phyloP scores from a whole-genome alignment of 2,329 filamentous ascomycete species.

The Cephalotrichum gorgonifer region DNA sequence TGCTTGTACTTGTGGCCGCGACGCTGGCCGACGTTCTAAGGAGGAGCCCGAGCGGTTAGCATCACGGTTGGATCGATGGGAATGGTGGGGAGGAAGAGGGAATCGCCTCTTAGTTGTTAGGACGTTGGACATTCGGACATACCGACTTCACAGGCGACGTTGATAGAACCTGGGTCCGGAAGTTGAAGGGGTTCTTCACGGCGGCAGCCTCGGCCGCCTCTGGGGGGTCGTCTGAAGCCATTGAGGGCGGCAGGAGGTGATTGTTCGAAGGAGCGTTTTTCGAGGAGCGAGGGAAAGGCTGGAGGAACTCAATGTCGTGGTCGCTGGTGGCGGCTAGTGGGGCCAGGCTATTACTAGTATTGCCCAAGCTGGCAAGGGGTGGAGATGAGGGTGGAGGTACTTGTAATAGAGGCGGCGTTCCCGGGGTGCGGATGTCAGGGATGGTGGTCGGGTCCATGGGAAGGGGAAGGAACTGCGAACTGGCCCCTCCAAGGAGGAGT shows the following conservation, averaged over 20 bases:
- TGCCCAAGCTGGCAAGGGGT: slow-evolving; percentile 28
- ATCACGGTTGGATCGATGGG: too few relatives aligned
- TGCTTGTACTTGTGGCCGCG: slow-evolving; percentile 97
- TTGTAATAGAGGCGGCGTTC: too few relatives aligned
- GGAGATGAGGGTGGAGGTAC: too few relatives aligned
- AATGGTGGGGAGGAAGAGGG: background rate
- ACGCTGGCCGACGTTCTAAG: slow-evolving; percentile 76
- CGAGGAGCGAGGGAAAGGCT: background rate
- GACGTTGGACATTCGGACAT: slow-evolving; percentile 19
- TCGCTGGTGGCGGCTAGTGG: background rate
- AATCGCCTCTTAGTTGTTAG: too few relatives aligned
- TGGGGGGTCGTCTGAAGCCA: slow-evolving; percentile 22
- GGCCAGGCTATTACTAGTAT: too few relatives aligned
- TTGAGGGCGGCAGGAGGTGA: slow-evolving; percentile 17
- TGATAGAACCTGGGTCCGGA: slow-evolving; percentile 71
- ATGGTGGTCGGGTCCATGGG: too few relatives aligned
- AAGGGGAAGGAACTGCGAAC: too few relatives aligned
- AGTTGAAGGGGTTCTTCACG: slow-evolving; percentile 69
- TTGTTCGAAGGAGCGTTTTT: background rate
- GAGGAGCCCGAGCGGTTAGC: background rate
- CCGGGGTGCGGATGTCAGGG: too few relatives aligned
- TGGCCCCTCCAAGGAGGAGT: too few relatives aligned
- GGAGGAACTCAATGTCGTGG: background rate
- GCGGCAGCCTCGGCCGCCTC: background rate
- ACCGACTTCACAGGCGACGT: slow-evolving; percentile 71